phyloP scores from a whole-genome alignment of 2,329 filamentous ascomycete species.

The Karstenula rhodostoma region DNA sequence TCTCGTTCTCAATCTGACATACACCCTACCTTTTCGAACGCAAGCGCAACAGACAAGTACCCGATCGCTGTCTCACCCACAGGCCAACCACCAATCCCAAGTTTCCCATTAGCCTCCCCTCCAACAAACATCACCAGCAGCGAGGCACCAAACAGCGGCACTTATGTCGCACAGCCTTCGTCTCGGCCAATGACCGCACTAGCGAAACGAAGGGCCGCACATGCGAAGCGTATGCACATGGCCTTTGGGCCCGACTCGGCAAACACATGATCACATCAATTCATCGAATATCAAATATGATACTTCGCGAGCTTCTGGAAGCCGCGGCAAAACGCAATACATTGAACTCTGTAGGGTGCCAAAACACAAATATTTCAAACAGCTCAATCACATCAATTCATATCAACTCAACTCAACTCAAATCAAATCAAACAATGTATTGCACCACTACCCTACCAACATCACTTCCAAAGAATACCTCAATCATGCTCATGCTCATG shows the following conservation, averaged over 20 bases:
- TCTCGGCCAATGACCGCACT: constrained; percentile 29
- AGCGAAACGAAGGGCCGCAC: constrained; percentile 36
- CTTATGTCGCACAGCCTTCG: not conserved
- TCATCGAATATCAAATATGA: no score
- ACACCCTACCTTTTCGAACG: no score
- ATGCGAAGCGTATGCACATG: constrained; percentile 36
- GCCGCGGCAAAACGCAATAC: no score
- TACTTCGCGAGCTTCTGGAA: no score
- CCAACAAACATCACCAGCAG: not conserved
- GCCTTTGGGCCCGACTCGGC: constrained; percentile 26
- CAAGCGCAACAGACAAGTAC: not conserved
- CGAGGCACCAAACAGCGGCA: not conserved
- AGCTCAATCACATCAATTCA: no score
- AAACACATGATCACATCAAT: not conserved
- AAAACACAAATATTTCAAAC: no score
- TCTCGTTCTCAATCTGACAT: no score
- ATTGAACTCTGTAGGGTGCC: no score
- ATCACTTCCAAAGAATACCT: no score
- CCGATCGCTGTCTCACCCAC: not conserved
- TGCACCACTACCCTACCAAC: not conserved
- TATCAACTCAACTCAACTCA: not conserved
- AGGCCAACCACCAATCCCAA: not conserved
- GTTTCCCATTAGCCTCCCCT: not conserved
- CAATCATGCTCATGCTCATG: no score
- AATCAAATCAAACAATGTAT: no score